Evolutionary conservation across 495 filamentous ascomycete species (phyloP).

Genomic region (Penicillium samsonianum): DNA sequence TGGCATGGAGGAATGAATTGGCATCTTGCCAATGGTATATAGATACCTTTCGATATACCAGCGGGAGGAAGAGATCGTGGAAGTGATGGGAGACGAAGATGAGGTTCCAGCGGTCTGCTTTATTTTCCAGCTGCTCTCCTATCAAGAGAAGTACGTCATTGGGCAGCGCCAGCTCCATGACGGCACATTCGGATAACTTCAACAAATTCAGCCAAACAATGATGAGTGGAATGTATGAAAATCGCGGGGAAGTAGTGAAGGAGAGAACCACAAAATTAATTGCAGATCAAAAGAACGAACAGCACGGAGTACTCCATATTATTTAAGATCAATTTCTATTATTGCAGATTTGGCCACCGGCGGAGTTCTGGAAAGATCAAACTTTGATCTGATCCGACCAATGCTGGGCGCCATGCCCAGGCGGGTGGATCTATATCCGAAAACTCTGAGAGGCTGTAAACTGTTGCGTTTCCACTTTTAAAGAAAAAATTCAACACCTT

Average conservation of each 20-base stretch:
- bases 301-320: neutral
- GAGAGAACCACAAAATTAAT: neutral
- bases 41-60: conserved; percentile 26
- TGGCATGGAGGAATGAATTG: conserved; percentile 27
- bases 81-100: conserved; percentile 35
- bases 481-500: neutral
- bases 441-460: neutral
- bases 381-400: conserved; percentile 6
- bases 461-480: neutral
- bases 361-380: conserved; percentile 7
- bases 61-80: conserved; percentile 32
- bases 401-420: neutral
- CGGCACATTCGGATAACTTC: neutral
- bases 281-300: neutral
- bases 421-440: neutral
- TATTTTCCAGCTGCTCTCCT: conserved; percentile 33
- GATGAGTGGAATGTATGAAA: neutral
- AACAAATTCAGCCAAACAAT: neutral
- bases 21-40: conserved; percentile 24
- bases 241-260: neutral
- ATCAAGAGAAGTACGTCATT: conserved; percentile 38
- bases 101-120: conserved; percentile 35
- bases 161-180: conserved; percentile 18
- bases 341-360: neutral
- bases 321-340: neutral